Conservation (phyloP, 371 early-diverging fungal genomes). For the Conidiobolus coronatus region DNA sequence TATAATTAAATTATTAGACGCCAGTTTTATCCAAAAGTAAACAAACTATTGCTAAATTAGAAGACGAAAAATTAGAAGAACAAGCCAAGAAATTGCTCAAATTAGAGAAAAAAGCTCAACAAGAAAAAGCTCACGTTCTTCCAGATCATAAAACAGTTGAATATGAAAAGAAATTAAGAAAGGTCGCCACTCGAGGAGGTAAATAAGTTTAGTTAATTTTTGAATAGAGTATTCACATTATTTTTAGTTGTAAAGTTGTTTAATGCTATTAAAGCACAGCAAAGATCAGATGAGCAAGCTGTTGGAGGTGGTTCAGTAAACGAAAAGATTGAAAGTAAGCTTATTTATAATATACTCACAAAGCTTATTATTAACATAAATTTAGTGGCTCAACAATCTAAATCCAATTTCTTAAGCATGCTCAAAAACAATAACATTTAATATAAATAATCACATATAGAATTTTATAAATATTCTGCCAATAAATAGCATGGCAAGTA, state of each 20-base stretch:
- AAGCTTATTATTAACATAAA: not conserved
- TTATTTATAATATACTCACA: not conserved
- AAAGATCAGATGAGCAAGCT: not conserved
- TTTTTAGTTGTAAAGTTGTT: not conserved
- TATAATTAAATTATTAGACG: not conserved
- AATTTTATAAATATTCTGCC: too few species aligned
- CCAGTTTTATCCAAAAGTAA: conserved; percentile 55
- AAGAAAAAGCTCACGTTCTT: conserved; percentile 35
- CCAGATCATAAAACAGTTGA: conserved; percentile 35
- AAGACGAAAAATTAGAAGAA: conserved; percentile 52
- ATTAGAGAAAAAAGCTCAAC: conserved; percentile 33
- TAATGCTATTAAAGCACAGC: not conserved
- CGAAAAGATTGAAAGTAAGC: not conserved
- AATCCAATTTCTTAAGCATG: not conserved
- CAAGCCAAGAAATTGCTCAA: conserved; percentile 40
- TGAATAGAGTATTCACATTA: too few species aligned
- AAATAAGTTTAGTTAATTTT: conserved; percentile 1
- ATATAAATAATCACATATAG: too few species aligned
- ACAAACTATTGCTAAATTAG: conserved; percentile 38
- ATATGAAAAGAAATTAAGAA: conserved; percentile 54
- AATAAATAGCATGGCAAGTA: too few species aligned
- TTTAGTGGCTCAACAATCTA: conserved; percentile 1
- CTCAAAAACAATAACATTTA: not conserved
- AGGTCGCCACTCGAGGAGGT: conserved; percentile 69
- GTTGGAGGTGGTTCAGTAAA: not conserved